These are phyloP conservation scores for Podospora comata DNA, from an alignment of 495 filamentous ascomycete species.

Conservation along the genomic window DNA sequence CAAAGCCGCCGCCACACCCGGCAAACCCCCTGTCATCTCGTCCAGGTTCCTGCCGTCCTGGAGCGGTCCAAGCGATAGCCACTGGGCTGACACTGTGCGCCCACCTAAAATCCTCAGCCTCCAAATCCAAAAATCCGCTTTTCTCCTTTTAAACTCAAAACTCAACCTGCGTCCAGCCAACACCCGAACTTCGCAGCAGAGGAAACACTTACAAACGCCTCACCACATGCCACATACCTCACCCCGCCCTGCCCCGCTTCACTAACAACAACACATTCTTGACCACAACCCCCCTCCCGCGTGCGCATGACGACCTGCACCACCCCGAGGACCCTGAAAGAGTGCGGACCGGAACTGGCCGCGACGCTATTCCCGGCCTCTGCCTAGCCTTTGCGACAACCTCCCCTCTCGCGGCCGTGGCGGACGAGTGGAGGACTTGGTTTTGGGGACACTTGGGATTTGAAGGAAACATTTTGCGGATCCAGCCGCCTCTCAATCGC, in stretches of 20 bases:
- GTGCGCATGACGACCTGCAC: constrained; percentile 7
- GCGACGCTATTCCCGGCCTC: constrained; percentile 1
- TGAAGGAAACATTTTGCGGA: background rate
- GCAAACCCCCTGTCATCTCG: constrained; percentile 1
- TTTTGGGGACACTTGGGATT: background rate
- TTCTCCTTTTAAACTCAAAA: constrained; percentile 26
- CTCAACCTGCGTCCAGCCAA: background rate
- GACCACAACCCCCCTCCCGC: background rate
- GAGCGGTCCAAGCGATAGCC: constrained; percentile 3
- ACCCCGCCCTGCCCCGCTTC: background rate
- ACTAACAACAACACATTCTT: background rate
- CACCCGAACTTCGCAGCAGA: background rate
- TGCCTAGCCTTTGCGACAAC: background rate
- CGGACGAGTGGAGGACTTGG: background rate
- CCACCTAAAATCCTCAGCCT: constrained; percentile 26
- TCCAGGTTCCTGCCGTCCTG: background rate
- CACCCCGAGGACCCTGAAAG: background rate
- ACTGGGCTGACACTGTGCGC: constrained; percentile 22
- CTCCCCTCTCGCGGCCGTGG: background rate
- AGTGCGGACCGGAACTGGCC: background rate
- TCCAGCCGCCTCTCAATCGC: constrained; percentile 11
- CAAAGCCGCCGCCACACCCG: background rate
- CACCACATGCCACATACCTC: background rate
- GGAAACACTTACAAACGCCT: background rate
- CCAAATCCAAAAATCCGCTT: constrained; percentile 35